Base-by-base conservation (phyloP, 2,329 filamentous ascomycete genomes). In the Pseudofabraea citricarpa region DNA sequence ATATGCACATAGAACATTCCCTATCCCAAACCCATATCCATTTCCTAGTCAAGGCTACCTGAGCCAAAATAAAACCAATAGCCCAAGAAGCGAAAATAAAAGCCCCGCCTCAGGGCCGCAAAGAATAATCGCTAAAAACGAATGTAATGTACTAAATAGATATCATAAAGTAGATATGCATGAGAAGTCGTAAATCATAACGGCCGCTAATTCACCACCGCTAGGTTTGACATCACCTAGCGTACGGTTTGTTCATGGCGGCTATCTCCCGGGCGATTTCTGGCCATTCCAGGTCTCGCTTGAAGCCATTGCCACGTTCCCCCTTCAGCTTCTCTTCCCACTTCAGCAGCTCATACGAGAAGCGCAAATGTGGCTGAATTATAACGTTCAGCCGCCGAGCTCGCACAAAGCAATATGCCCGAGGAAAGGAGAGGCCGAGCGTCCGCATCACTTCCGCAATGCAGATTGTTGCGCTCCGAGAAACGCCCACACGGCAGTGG, bases 391-490 rank as follows among this genome's bases (percentile, higher is more conserved):
- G 73, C 48, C 93, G 77, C 41, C 93, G 79, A 16, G 93, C 93
- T 23, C 93, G 83, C 27, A 98, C 93, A 64, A 91, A 97, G 64
- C 93, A 97, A 65, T 98, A 98, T 46, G 93, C 93, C 43, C 87
- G 79, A 10, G 93, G 90, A 56, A 97, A 91, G 1, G 89, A 93
- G 52, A 96, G 69, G 18, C 80, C 74, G 55, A 89, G 66, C 20
- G 84, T 74, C 26, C 84, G 82, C 93, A 98, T 98, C 26, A 97
- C 89, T 65, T 97, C 90, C n/a, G 93, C 93, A 57, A 98, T 98
- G 63, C 93, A 97, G 49, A 98, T 96, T 2, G 91, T 98, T 10
- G 93, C 93, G 50, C 89, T 95, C 40, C 93, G 81, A 40, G 90
- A 96, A 43, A 98, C 93, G 37, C 93, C 93, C 6, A 98, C 93